phyloP scores from a whole-genome alignment of 768 basidiomycete genomes.

The Auriscalpium microsporum region DNA sequence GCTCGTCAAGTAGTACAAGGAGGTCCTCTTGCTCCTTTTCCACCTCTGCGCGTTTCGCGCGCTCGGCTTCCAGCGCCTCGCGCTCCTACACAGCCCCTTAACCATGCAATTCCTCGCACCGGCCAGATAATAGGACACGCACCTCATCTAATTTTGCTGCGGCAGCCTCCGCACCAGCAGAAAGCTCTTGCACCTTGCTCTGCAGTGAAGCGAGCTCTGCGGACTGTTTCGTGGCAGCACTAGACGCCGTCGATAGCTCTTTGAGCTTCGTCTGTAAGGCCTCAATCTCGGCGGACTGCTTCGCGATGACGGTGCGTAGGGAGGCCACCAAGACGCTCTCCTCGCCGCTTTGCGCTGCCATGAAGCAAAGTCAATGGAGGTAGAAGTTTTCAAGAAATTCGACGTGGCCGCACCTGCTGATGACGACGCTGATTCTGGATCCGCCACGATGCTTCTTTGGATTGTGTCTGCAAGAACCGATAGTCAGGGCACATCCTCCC shows the following conservation, averaged over 20 bases:
- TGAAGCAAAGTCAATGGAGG: neutral
- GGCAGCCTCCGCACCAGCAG: neutral
- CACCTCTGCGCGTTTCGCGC: slow-evolving; percentile 66
- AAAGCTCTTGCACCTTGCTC: no score
- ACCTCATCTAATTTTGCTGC: slow-evolving; percentile 1
- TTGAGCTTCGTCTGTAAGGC: slow-evolving; percentile 53
- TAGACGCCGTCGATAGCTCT: slow-evolving; percentile 17
- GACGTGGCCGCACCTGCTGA: slow-evolving; percentile 40
- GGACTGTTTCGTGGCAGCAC: neutral
- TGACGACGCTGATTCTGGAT: slow-evolving; percentile 57
- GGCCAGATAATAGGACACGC: neutral
- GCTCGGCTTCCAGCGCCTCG: slow-evolving; percentile 37
- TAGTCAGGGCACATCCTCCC: neutral
- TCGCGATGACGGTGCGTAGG: slow-evolving; percentile 73
- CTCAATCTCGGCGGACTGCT: slow-evolving; percentile 77
- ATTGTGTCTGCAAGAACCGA: slow-evolving; percentile 47
- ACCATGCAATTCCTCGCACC: neutral
- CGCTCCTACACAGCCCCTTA: slow-evolving; percentile 26
- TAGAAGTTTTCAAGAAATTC: no score
- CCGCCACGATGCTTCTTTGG: slow-evolving; percentile 62
- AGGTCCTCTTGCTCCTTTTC: slow-evolving; percentile 98
- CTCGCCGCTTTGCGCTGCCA: slow-evolving; percentile 60
- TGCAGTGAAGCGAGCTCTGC: no score
- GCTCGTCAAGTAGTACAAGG: slow-evolving; percentile 86
- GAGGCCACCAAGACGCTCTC: slow-evolving; percentile 69